phyloP scores from a whole-genome alignment of 2,329 filamentous ascomycete species.

The Clonostachys chloroleuca region DNA sequence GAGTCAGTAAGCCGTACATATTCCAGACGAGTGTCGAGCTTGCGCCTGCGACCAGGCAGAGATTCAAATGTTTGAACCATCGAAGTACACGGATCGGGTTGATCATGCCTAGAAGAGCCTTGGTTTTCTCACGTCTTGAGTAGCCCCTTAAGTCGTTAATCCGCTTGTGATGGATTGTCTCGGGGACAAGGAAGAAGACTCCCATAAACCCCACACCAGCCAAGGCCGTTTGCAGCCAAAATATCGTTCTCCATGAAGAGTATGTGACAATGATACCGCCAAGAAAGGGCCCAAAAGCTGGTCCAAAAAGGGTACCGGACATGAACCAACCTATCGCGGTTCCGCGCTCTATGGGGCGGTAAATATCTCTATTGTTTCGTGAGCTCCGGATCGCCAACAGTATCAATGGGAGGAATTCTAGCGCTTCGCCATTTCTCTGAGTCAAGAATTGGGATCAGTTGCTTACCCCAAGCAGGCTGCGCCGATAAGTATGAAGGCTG shows the following conservation, averaged over 20 bases:
- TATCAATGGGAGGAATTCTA: too few relatives aligned
- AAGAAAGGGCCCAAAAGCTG: conserved; percentile 65
- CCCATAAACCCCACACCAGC: conserved; percentile 55
- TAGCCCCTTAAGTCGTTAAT: conserved; percentile 57
- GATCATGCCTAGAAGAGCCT: conserved; percentile 56
- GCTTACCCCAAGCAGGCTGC: conserved; percentile 61
- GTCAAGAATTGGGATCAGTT: too few relatives aligned
- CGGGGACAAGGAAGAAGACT: conserved; percentile 63
- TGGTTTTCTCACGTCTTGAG: conserved; percentile 38
- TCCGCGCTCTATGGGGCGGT: conserved; percentile 62
- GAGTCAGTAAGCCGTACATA: conserved; percentile 58
- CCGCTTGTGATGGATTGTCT: conserved; percentile 65
- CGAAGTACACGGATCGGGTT: conserved; percentile 62
- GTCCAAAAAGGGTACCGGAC: conserved; percentile 66
- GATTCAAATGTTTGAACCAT: conserved; percentile 65
- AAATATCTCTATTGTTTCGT: conserved; percentile 42
- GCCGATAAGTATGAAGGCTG: conserved; percentile 69
- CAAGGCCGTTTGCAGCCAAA: conserved; percentile 71
- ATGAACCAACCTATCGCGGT: conserved; percentile 73
- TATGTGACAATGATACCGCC: conserved; percentile 76
- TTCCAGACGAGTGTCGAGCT: conserved; percentile 68
- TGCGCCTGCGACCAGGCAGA: conserved; percentile 54
- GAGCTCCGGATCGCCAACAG: too few relatives aligned
- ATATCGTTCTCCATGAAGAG: conserved; percentile 68
- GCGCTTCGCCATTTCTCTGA: background rate